These are phyloP conservation scores for Pseudogymnoascus sp. DNA, from an alignment of 2,329 filamentous ascomycete genomes.

Conservation along the genomic window DNA sequence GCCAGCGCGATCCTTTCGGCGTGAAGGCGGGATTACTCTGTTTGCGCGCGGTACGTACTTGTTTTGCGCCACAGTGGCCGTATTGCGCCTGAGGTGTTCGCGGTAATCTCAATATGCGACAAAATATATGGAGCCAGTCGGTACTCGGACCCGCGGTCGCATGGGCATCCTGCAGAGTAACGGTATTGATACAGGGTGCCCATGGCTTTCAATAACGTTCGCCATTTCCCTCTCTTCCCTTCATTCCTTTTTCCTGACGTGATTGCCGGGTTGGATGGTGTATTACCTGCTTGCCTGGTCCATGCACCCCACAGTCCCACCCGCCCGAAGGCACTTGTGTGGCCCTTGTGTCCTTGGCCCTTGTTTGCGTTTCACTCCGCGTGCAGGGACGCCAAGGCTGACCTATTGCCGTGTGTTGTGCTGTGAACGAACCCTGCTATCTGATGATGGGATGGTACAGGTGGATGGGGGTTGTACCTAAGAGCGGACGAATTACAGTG, in stretches of 20 bases:
- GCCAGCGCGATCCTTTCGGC: neutral
- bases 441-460: neutral
- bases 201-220: too few relatives aligned
- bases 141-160: neutral
- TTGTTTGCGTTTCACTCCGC: neutral
- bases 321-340: neutral
- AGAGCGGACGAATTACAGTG: too few relatives aligned
- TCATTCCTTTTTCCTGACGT: constrained; percentile 1
- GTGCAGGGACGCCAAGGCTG: constrained; percentile 2
- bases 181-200: neutral
- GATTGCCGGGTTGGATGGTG: neutral
- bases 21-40: neutral
- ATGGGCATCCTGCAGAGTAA: neutral
- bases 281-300: neutral
- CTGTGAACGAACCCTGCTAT: neutral
- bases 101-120: neutral
- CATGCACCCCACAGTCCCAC: constrained; percentile 6
- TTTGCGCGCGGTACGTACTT: neutral
- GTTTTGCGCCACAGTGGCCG: too few relatives aligned
- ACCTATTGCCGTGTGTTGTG: neutral
- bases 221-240: neutral
- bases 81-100: too few relatives aligned
- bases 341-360: neutral
- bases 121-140: neutral
- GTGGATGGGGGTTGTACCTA: neutral